Conservation (phyloP, 139 green algal genomes). For the Chlorokybus atmophyticus region DNA sequence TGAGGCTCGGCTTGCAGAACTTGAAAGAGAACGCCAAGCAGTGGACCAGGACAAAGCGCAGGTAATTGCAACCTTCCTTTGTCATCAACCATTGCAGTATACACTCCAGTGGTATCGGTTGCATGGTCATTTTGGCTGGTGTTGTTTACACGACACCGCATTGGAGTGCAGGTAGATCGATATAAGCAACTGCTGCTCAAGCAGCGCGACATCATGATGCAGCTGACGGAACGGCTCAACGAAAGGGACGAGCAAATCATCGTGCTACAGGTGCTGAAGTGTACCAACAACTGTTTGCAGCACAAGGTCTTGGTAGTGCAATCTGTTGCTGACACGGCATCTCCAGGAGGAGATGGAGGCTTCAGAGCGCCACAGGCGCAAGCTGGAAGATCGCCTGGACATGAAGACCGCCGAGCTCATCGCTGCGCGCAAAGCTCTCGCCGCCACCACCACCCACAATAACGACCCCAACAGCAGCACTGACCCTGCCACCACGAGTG, state of each 20-base stretch:
- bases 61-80: too few relatives aligned
- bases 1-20: constrained; percentile 52
- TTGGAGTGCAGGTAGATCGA: constrained; percentile 49
- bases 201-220: constrained; percentile 98
- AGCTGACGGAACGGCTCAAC: constrained; percentile 73
- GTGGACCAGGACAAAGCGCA: constrained; percentile 61
- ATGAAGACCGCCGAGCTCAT: constrained; percentile 76
- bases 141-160: too few relatives aligned
- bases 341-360: constrained; percentile 74
- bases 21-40: constrained; percentile 62
- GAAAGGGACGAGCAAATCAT: constrained; percentile 86
- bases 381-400: constrained; percentile 78
- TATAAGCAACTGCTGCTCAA: constrained; percentile 88
- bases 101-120: too few relatives aligned
- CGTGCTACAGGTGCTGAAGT: too few relatives aligned
- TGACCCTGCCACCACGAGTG: too few relatives aligned
- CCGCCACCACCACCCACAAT: too few relatives aligned
- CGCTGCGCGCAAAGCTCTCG: too few relatives aligned
- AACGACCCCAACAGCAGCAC: too few relatives aligned
- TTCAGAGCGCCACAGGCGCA: constrained; percentile 59
- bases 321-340: background rate
- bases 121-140: too few relatives aligned
- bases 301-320: background rate
- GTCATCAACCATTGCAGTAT: too few relatives aligned
- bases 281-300: background rate